A percentile compares a stretch with the other conserved stretches of the same genome.
Conservation (phyloP, 1,139 yeast genomes). For the Geotrichum restrictum region DNA sequence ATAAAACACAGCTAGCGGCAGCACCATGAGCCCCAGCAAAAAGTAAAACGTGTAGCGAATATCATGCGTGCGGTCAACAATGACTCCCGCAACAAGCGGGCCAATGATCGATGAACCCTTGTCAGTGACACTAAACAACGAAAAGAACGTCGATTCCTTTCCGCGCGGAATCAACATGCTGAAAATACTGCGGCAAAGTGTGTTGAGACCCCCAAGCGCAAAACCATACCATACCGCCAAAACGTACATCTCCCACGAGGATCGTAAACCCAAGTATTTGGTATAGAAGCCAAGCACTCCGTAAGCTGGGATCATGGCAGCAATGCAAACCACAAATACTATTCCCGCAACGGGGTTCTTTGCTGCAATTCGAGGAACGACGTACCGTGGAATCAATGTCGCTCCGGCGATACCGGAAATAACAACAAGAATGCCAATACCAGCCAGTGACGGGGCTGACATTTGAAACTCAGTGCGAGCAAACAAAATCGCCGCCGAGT, state of each 20-base stretch:
- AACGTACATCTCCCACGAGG: conserved; percentile 59
- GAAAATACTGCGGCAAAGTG: conserved; percentile 60
- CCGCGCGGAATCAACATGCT: conserved; percentile 64
- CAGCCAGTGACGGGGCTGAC: conserved; percentile 58
- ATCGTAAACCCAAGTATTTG: conserved; percentile 50
- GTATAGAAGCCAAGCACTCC: conserved; percentile 59
- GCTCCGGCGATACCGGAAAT: conserved; percentile 63
- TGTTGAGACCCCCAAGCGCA: conserved; percentile 63
- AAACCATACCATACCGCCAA: conserved; percentile 69
- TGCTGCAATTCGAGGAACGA: conserved; percentile 43
- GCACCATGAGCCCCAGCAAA: conserved; percentile 47
- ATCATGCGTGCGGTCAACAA: conserved; percentile 64
- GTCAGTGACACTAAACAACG: conserved; percentile 66
- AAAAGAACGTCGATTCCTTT: conserved; percentile 64
- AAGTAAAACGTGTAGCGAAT: conserved; percentile 65
- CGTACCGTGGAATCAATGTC: conserved; percentile 46
- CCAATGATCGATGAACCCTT: conserved; percentile 70
- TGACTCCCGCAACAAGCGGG: conserved; percentile 59
- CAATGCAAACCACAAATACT: conserved; percentile 53
- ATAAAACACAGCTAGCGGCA: conserved; percentile 51
- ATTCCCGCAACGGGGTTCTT: conserved; percentile 47
- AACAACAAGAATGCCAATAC: conserved; percentile 59
- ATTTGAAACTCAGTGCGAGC: conserved; percentile 62
- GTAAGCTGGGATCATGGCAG: conserved; percentile 60
- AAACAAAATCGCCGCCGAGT: conserved; percentile 67